These are phyloP conservation scores for Scedosporium dehoogii DNA, from an alignment of 2,329 filamentous ascomycete genomes.

Conservation along the genomic window DNA sequence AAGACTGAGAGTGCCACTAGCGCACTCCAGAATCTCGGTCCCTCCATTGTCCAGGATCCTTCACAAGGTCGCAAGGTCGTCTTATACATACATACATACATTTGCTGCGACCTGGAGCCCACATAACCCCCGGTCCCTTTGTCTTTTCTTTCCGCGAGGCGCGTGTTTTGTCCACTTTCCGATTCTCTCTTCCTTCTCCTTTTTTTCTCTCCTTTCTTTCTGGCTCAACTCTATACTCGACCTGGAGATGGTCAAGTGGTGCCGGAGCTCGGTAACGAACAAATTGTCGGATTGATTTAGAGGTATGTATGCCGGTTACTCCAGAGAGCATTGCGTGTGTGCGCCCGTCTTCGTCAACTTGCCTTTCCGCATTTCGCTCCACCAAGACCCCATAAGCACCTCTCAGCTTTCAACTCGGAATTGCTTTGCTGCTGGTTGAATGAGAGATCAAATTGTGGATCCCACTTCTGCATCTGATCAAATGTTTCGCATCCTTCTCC, in stretches of 20 bases:
- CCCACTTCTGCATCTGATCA: background rate
- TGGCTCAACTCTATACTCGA: background rate
- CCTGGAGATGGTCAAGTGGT: background rate
- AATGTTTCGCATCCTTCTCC: background rate
- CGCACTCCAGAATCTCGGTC: background rate
- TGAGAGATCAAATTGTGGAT: background rate
- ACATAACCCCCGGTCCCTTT: background rate
- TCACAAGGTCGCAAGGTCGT: background rate
- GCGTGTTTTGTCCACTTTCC: background rate
- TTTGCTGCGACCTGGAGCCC: background rate
- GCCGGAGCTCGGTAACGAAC: background rate
- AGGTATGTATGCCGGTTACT: background rate
- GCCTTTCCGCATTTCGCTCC: no score
- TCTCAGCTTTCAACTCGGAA: background rate
- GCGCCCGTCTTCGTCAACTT: background rate
- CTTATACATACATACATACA: background rate
- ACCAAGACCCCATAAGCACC: no score
- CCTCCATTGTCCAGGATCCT: background rate
- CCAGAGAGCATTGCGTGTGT: background rate
- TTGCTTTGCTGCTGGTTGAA: background rate
- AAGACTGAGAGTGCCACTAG: background rate
- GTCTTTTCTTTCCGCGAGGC: background rate
- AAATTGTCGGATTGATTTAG: background rate
- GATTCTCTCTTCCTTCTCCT: background rate
- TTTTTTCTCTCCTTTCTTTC: background rate